These are phyloP conservation scores for Anthoceros angustus DNA, from an alignment of 225 moss, liverwort and hornwort species.

Conservation along the genomic window DNA sequence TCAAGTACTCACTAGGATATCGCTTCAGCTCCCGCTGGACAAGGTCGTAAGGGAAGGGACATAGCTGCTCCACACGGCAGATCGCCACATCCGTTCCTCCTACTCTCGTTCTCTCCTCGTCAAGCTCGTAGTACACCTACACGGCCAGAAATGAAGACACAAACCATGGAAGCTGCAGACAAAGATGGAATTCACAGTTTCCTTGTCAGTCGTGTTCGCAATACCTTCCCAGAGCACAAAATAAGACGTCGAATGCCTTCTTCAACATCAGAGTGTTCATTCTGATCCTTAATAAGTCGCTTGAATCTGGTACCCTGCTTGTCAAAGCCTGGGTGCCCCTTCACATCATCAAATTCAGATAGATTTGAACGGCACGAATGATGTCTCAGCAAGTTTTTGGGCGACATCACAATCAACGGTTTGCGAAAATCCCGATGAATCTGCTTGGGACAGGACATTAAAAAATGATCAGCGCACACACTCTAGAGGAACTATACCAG, in stretches of 20 bases:
- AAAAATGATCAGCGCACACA: neutral
- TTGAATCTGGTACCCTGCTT: constrained; percentile 89
- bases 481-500: neutral
- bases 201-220: too few species aligned
- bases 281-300: constrained; percentile 80
- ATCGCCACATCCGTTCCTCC: constrained; percentile 62
- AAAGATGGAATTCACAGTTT: too few species aligned
- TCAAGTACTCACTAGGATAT: constrained; percentile 63
- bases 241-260: constrained; percentile 61
- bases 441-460: constrained; percentile 30
- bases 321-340: constrained; percentile 77
- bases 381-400: constrained; percentile 77
- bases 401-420: constrained; percentile 84
- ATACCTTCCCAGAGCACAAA: constrained; percentile 96
- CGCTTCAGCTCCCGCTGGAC: constrained; percentile 65
- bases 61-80: constrained; percentile 89
- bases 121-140: constrained; percentile 93
- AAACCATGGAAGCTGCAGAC: too few species aligned
- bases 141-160: too few species aligned
- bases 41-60: constrained; percentile 92
- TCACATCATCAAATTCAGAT: constrained; percentile 75
- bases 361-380: constrained; percentile 77
- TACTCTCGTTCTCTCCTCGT: constrained; percentile 68
- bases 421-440: constrained; percentile 97
- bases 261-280: constrained; percentile 48